Conservation (phyloP, 108 stramenopile genomes). For the Heterococcus sp. region DNA sequence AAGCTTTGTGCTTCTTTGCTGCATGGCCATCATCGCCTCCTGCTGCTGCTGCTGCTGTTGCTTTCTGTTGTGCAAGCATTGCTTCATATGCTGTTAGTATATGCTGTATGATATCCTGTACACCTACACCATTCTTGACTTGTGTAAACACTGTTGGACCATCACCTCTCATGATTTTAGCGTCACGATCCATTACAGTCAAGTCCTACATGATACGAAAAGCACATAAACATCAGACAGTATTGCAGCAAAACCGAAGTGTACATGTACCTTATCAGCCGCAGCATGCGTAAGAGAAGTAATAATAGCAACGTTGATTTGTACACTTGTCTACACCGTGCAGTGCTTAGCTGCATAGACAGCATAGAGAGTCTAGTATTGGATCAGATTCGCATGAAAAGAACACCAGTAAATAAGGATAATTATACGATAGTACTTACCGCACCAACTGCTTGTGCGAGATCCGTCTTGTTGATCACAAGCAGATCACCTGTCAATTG, state of each 20-base stretch:
- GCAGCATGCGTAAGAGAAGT: background rate
- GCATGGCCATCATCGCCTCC: too few relatives aligned
- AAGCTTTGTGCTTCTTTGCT: too few relatives aligned
- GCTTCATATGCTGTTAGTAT: too few relatives aligned
- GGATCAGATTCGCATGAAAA: too few relatives aligned
- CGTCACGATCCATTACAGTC: slow-evolving; percentile 86
- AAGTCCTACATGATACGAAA: background rate
- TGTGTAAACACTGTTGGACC: slow-evolving; percentile 90
- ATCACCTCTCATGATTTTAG: slow-evolving; percentile 76
- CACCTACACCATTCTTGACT: slow-evolving; percentile 71
- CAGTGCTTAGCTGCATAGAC: background rate
- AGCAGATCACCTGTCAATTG: too few relatives aligned
- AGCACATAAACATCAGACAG: background rate
- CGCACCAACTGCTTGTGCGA: slow-evolving; percentile 94
- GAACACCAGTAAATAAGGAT: too few relatives aligned
- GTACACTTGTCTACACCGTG: background rate
- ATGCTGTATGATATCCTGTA: slow-evolving; percentile 57
- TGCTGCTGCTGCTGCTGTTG: too few relatives aligned
- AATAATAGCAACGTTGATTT: background rate
- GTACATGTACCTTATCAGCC: background rate
- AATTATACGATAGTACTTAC: slow-evolving; percentile 13
- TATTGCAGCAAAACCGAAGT: background rate
- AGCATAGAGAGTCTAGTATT: too few relatives aligned
- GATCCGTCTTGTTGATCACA: slow-evolving; percentile 94
- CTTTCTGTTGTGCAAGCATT: too few relatives aligned